A percentile compares a stretch with the other conserved stretches of the same genome.
Conservation (phyloP, 2,329 filamentous ascomycete genomes). For the Domatiomyces catenatus region DNA sequence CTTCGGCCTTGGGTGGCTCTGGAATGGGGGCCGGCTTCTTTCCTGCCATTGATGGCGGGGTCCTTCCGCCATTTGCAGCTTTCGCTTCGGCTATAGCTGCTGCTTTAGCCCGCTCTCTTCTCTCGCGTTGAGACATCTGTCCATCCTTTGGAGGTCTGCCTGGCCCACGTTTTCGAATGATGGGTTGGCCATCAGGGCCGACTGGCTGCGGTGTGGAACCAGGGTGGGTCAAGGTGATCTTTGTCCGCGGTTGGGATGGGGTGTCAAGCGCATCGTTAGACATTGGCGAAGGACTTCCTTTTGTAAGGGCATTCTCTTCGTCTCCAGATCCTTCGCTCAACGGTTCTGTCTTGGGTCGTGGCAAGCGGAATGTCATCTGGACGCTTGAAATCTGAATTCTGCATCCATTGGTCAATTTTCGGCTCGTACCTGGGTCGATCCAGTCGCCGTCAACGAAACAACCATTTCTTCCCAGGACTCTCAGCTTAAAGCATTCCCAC, state of each 20-base stretch:
- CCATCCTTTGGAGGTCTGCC: constrained; percentile 52
- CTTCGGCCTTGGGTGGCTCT: constrained; percentile 17
- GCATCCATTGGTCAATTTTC: constrained; percentile 40
- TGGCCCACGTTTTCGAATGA: constrained; percentile 37
- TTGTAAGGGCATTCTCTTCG: constrained; percentile 3
- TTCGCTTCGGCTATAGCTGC: constrained; percentile 34
- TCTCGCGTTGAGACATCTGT: constrained; percentile 50
- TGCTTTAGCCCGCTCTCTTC: constrained; percentile 38
- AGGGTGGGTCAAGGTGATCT: constrained; percentile 6
- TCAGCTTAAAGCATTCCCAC: constrained; percentile 41
- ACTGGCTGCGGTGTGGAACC: constrained; percentile 2
- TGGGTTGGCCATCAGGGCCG: constrained; percentile 12
- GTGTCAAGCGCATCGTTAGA: constrained; percentile 1
- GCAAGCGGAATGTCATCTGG: constrained; percentile 14
- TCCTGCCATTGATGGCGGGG: constrained; percentile 24
- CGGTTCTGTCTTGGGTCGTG: constrained; percentile 7
- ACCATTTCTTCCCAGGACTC: constrained; percentile 44
- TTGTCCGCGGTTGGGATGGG: constrained; percentile 8
- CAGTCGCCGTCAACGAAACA: constrained; percentile 39
- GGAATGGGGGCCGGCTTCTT: constrained; percentile 18
- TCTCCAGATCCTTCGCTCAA: constrained; percentile 11
- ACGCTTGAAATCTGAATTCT: constrained; percentile 38
- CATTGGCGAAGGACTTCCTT: neutral
- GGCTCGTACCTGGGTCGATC: constrained; percentile 32
- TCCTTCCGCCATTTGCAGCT: constrained; percentile 30